phyloP scores from a whole-genome alignment of 2,329 filamentous ascomycete species.

The Fusarium duplospermum region DNA sequence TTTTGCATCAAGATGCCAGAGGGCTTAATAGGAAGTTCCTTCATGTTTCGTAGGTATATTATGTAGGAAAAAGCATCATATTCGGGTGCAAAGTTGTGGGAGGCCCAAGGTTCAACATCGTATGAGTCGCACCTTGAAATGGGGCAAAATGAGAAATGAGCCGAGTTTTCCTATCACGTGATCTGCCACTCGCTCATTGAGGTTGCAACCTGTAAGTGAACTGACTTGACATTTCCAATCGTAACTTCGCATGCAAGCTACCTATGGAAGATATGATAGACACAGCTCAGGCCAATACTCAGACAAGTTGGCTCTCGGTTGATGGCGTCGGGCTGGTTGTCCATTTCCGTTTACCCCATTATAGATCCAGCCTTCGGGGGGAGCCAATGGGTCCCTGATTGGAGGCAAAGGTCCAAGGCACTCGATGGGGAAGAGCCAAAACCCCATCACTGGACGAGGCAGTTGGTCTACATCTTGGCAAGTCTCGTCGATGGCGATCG shows the following conservation, averaged over 20 bases:
- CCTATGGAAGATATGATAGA: background rate
- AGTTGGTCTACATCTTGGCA: background rate
- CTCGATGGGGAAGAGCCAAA: background rate
- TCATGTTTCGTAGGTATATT: slow-evolving; percentile 31
- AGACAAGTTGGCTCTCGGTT: background rate
- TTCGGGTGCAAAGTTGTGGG: background rate
- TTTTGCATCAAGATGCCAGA: slow-evolving; percentile 57
- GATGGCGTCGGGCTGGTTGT: too few relatives aligned
- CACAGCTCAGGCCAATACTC: background rate
- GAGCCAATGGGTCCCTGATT: too few relatives aligned
- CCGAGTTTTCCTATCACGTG: background rate
- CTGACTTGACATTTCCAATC: background rate
- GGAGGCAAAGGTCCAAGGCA: background rate
- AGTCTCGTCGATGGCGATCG: background rate
- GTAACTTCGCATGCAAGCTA: background rate
- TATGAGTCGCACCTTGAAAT: background rate
- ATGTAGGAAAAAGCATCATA: background rate
- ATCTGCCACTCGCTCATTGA: background rate
- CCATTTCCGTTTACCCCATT: too few relatives aligned
- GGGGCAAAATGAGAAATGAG: background rate
- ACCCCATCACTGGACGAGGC: background rate
- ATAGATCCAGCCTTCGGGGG: too few relatives aligned
- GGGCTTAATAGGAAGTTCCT: slow-evolving; percentile 43
- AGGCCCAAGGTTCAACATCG: background rate
- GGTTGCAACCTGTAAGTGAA: background rate